These are phyloP conservation scores for Monosporascus cannonballus DNA, from an alignment of 2,329 filamentous ascomycete species.

Conservation along the genomic window DNA sequence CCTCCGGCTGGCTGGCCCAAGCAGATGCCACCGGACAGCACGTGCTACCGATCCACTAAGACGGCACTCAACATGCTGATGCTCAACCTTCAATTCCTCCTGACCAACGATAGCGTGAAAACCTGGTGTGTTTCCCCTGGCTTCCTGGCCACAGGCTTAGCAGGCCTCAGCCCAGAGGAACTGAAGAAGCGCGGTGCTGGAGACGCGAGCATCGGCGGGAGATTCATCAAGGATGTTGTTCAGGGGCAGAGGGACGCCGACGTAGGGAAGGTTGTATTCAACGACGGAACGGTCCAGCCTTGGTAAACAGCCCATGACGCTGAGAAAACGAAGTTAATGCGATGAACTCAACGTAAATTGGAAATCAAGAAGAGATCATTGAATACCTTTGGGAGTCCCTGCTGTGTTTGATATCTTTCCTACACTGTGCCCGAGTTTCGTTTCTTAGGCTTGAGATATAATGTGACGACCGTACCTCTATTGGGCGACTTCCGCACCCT, in stretches of 20 bases:
- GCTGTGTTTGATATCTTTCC: too few relatives aligned
- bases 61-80: constrained; percentile 40
- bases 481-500: too few relatives aligned
- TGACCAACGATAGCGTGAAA: constrained; percentile 36
- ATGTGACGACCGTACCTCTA: too few relatives aligned
- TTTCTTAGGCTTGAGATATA: too few relatives aligned
- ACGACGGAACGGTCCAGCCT: neutral
- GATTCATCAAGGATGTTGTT: constrained; percentile 33
- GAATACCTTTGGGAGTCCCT: too few relatives aligned
- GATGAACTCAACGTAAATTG: too few relatives aligned
- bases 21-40: constrained; percentile 5
- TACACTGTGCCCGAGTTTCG: too few relatives aligned
- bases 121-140: constrained; percentile 34
- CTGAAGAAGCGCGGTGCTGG: constrained; percentile 22
- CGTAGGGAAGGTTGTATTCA: constrained; percentile 29
- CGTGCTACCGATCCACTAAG: constrained; percentile 32
- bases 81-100: constrained; percentile 31
- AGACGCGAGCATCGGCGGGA: constrained; percentile 30
- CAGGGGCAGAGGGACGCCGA: constrained; percentile 35
- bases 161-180: constrained; percentile 14
- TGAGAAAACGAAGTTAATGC: neutral
- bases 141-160: constrained; percentile 34
- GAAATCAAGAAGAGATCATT: too few relatives aligned
- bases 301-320: neutral
- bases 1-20: constrained; percentile 32